phyloP scores from a whole-genome alignment of 768 basidiomycete genomes.

The Scleroderma citrinum region DNA sequence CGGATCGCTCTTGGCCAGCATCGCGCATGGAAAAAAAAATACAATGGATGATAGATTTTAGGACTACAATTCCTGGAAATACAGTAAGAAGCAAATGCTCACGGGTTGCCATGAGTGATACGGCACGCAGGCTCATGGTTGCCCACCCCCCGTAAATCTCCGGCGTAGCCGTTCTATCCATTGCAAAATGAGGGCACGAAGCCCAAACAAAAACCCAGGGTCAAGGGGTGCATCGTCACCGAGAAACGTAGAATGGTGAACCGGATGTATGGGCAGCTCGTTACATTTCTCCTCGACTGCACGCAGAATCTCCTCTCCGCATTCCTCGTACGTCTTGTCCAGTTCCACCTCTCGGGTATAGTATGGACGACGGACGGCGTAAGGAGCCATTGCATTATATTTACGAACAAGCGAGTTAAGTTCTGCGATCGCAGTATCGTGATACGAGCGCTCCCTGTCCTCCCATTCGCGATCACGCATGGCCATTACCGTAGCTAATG shows the following conservation, averaged over 20 bases:
- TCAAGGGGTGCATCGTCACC: conserved; percentile 4
- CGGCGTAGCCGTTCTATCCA: conserved; percentile 18
- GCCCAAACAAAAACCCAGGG: conserved; percentile 8
- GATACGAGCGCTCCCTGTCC: conserved; percentile 57
- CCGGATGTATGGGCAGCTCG: not conserved
- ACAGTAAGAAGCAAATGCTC: not conserved
- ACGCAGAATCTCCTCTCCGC: conserved; percentile 45
- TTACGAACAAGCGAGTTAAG: conserved; percentile 71
- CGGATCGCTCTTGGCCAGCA: not conserved
- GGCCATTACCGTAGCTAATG: conserved; percentile 30
- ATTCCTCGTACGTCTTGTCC: conserved; percentile 43
- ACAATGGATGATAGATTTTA: conserved; percentile 1
- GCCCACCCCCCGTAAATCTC: not conserved
- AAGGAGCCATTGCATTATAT: conserved; percentile 78
- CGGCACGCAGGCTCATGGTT: not conserved
- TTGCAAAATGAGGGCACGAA: conserved; percentile 25
- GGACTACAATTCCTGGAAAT: conserved; percentile 4
- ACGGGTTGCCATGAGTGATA: conserved; percentile 2
- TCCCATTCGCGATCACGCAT: conserved; percentile 71
- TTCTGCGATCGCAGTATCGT: conserved; percentile 61
- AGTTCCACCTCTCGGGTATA: conserved; percentile 56
- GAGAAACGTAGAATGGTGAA: not conserved
- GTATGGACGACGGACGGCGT: conserved; percentile 63
- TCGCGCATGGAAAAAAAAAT: not conserved
- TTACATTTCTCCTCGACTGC: conserved; percentile 29